phyloP scores from a whole-genome alignment of 1,139 yeast species.

The Kurtzmaniella quercitrusa region DNA sequence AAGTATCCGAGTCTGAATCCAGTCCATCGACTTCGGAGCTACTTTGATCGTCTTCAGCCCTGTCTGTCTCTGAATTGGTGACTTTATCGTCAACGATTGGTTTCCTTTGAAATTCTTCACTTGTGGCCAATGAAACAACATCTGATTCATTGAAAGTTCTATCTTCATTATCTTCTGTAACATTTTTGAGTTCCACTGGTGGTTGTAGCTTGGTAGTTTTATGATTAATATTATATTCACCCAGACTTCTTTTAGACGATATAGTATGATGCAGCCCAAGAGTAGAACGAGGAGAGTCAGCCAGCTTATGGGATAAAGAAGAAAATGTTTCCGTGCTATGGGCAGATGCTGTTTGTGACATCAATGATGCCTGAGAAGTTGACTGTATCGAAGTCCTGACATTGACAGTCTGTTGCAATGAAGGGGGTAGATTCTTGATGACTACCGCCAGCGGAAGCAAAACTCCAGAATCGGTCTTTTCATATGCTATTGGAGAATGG shows the following conservation, averaged over 20 bases:
- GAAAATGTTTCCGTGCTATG: conserved; percentile 3
- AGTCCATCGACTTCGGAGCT: conserved; percentile 13
- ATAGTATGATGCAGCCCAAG: neutral
- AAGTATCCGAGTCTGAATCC: conserved; percentile 28
- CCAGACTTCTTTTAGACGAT: conserved; percentile 1
- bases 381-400: conserved; percentile 2
- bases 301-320: neutral
- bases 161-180: conserved; percentile 6
- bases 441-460: neutral
- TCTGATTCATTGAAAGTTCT: conserved; percentile 11
- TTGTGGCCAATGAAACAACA: conserved; percentile 12
- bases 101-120: conserved; percentile 15
- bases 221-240: conserved; percentile 1
- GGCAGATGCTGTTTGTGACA: conserved; percentile 6
- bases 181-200: conserved; percentile 7
- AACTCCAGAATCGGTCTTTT: neutral
- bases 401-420: neutral
- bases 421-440: conserved; percentile 2
- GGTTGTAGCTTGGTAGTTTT: neutral
- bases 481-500: neutral
- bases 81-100: conserved; percentile 14
- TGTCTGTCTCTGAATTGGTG: conserved; percentile 2
- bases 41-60: conserved; percentile 1
- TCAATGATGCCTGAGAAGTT: conserved; percentile 5
- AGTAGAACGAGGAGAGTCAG: neutral